Base-by-base conservation (phyloP, 1,284 basidiomycete genomes). In the Tilletia setariae region DNA sequence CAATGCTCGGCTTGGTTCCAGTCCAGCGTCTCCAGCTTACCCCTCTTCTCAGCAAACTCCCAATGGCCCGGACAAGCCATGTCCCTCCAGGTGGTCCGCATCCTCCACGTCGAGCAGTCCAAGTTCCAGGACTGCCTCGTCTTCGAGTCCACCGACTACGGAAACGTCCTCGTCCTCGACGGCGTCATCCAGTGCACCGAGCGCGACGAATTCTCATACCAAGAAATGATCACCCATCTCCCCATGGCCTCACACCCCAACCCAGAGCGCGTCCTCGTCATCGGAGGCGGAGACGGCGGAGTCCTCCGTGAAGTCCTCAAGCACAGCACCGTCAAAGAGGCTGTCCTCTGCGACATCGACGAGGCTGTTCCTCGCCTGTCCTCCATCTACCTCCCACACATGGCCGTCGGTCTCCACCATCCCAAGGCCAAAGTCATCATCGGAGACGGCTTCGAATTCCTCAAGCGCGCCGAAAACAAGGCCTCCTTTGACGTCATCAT, bases 181-280 rank as follows among this genome's bases (percentile, higher is more conserved):
- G 93, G 94, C 70, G 93, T 91, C 72, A 92, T 98, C 76, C 95
- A 98, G 84, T 93, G 91, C 85, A 95, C 94, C 1, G 95, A 98
- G 86, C 90, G 94, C 66, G 95, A 98, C 83, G 95, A 98, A 84
- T 98, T 98, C 84, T 93, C 94, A 89, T 98, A 98, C 85, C 96
- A 98, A 84, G 95, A 99, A 86, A 98, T 98, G 95, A 98, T 99
- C 79, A 88, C 95, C 21, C 94, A 98, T 85, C 86, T 99, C 64
- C 95, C 95, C 46, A 87, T 98, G 74, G 90, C 92, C 28, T 94
- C 91, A 73, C 95, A 98, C 84, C 95, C 96, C 35, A 92, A 97
- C 86, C 96, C 95, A 0, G 91, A 93, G 85, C 90, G 91, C 79
- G 94, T 98, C 25, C 89, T 98, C 46, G 94, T 98, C 68, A 95